A percentile compares a stretch with the other conserved stretches of the same genome.
Conservation (phyloP, 2,329 filamentous ascomycete species). For the Talaromyces atroroseus region DNA sequence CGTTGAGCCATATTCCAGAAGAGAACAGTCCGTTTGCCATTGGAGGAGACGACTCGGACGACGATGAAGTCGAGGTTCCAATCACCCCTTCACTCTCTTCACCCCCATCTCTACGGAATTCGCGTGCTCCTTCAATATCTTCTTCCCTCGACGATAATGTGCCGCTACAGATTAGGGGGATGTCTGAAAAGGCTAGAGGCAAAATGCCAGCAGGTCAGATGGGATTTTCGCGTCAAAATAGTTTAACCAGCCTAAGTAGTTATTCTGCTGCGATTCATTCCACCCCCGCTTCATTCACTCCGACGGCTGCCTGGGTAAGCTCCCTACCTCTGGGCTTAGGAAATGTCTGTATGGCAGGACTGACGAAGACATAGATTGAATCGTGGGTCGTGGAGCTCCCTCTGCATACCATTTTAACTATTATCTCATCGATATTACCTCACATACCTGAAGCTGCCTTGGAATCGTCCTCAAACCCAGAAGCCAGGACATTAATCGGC, state of each 20-base stretch:
- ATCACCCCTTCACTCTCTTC: slow-evolving; percentile 57
- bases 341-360: background rate
- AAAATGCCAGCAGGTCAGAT: slow-evolving; percentile 83
- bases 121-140: slow-evolving; percentile 63
- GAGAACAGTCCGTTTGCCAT: slow-evolving; percentile 82
- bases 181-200: slow-evolving; percentile 95
- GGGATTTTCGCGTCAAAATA: slow-evolving; percentile 87
- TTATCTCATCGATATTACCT: slow-evolving; percentile 59
- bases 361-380: slow-evolving; percentile 58
- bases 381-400: slow-evolving; percentile 89
- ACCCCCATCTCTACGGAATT: slow-evolving; percentile 47
- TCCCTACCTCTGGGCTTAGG: background rate
- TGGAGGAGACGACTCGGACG: slow-evolving; percentile 68
- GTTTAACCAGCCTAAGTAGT: slow-evolving; percentile 71
- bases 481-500: slow-evolving; percentile 37
- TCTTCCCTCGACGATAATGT: slow-evolving; percentile 70
- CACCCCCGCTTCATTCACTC: slow-evolving; percentile 59
- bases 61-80: slow-evolving; percentile 55
- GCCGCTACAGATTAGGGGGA: slow-evolving; percentile 75
- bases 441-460: slow-evolving; percentile 46
- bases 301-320: slow-evolving; percentile 67
- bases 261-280: slow-evolving; percentile 56
- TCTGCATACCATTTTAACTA: slow-evolving; percentile 74
- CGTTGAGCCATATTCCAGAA: slow-evolving; percentile 65
- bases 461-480: slow-evolving; percentile 33